phyloP scores from a whole-genome alignment of 2,329 filamentous ascomycete species.

The Fusarium fracticaudum region DNA sequence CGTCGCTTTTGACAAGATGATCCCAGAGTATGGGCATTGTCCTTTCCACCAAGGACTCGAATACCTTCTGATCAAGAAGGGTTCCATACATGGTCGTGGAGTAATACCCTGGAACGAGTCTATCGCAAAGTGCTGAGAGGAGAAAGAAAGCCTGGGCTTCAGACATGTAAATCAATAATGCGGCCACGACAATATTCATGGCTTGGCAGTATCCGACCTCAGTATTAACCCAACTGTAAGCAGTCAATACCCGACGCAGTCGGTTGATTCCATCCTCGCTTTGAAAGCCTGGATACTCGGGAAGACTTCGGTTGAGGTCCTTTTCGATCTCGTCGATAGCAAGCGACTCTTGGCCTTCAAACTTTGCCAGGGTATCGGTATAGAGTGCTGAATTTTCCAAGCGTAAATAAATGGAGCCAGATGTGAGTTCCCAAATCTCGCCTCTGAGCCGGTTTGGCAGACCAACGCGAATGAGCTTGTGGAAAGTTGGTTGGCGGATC shows the following conservation, averaged over 20 bases:
- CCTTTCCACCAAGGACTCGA: constrained; percentile 97
- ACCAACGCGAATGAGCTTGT: constrained; percentile 95
- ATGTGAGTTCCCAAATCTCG: constrained; percentile 95
- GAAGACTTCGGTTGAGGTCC: constrained; percentile 93
- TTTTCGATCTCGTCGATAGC: constrained; percentile 99
- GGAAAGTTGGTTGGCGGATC: constrained; percentile 94
- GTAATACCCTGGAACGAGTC: constrained; percentile 94
- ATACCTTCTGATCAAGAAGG: constrained; percentile 94
- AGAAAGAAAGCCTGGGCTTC: constrained; percentile 96
- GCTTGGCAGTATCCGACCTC: constrained; percentile 99
- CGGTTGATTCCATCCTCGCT: constrained; percentile 94
- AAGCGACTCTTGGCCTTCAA: constrained; percentile 85
- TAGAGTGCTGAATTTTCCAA: constrained; percentile 88
- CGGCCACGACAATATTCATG: constrained; percentile 99
- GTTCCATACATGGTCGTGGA: constrained; percentile 99
- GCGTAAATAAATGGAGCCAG: constrained; percentile 87
- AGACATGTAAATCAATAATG: constrained; percentile 98
- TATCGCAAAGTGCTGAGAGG: constrained; percentile 89
- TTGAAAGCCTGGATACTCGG: constrained; percentile 97
- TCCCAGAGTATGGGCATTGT: constrained; percentile 99
- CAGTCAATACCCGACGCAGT: constrained; percentile 88
- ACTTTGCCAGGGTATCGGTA: constrained; percentile 83
- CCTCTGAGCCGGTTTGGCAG: constrained; percentile 91
- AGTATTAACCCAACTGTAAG: constrained; percentile 96
- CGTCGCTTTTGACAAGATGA: constrained; percentile 94